Evolutionary conservation across 345 rosid species (phyloP).

Genomic region (Passiflora organensis): DNA sequence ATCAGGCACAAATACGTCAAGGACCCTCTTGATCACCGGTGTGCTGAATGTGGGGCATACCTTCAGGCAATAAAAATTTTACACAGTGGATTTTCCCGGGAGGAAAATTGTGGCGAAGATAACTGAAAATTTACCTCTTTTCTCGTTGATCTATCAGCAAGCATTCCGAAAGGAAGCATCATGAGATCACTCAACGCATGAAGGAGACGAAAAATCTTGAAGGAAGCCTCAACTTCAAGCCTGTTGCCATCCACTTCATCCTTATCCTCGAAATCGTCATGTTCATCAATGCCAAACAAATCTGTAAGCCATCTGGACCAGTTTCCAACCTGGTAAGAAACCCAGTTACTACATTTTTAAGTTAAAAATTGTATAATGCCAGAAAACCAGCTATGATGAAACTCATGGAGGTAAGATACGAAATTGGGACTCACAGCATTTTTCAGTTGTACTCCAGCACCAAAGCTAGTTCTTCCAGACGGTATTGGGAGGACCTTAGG

Average conservation of each 20-base stretch:
- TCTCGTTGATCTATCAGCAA: constrained; percentile 61
- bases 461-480: constrained; percentile 80
- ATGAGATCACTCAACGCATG: constrained; percentile 84
- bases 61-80: constrained; percentile 29
- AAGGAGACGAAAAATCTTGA: constrained; percentile 70
- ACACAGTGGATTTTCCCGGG: background rate
- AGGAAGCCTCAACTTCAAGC: constrained; percentile 35
- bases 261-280: constrained; percentile 31
- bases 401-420: too few relatives aligned
- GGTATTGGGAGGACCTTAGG: constrained; percentile 87
- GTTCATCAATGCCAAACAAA: constrained; percentile 66
- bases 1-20: constrained; percentile 74
- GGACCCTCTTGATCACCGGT: constrained; percentile 56
- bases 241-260: constrained; percentile 26
- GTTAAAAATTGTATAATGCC: too few relatives aligned
- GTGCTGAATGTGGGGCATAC: constrained; percentile 71
- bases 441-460: constrained; percentile 87
- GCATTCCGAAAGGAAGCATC: constrained; percentile 96
- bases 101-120: background rate
- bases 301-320: constrained; percentile 97
- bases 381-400: background rate
- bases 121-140: constrained; percentile 51
- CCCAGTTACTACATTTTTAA: too few relatives aligned
- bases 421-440: constrained; percentile 63
- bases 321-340: constrained; percentile 57